Evolutionary conservation across 768 basidiomycete species (phyloP), one percentile per base, ranked within the genome.

Genomic region (Pleurotus salmoneostramineus): DNA sequence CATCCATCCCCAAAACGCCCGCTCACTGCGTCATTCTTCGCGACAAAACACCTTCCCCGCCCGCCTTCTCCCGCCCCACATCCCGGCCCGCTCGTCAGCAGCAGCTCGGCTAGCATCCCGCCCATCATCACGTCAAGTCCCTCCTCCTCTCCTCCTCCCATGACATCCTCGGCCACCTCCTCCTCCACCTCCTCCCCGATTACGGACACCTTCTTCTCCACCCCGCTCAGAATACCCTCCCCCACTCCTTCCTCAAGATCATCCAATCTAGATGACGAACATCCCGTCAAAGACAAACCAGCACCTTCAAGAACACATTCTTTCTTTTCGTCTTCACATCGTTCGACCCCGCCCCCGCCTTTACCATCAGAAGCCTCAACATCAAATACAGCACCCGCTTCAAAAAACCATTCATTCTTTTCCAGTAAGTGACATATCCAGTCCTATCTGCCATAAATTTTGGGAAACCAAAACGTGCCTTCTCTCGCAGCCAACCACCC

Each of bases 21-120:
- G 32, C 60, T 68, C 51, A 72, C 68, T 5, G 61, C 67, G 1
- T 68, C 71, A 56, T 69, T 71, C 37, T 69, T 72, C 56, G 55
- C 64, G n/a, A 27, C 59, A 4, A 71, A 69, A 2, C 44, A 36
- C 12, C 43, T 14, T 15, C 21, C 55, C 32, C 33, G 11, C 10
- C 17, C 37, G 12, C n/a, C 17, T 17, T 27, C 21, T 27, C 21
- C 21, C 21, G 21, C 21, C 21, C 21, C n/a, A n/a, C n/a, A n/a
- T n/a, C n/a, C n/a, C n/a, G n/a, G n/a, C n/a, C n/a, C n/a, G n/a
- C n/a, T n/a, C n/a, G n/a, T n/a, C n/a, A n/a, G n/a, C n/a, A n/a
- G n/a, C n/a, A n/a, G n/a, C n/a, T n/a, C n/a, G n/a, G n/a, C n/a
- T n/a, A n/a, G n/a, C n/a, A n/a, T n/a, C n/a, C n/a, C n/a, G n/a